Base-by-base conservation (phyloP, 2,329 filamentous ascomycete species). In the Xylaria sp. region DNA sequence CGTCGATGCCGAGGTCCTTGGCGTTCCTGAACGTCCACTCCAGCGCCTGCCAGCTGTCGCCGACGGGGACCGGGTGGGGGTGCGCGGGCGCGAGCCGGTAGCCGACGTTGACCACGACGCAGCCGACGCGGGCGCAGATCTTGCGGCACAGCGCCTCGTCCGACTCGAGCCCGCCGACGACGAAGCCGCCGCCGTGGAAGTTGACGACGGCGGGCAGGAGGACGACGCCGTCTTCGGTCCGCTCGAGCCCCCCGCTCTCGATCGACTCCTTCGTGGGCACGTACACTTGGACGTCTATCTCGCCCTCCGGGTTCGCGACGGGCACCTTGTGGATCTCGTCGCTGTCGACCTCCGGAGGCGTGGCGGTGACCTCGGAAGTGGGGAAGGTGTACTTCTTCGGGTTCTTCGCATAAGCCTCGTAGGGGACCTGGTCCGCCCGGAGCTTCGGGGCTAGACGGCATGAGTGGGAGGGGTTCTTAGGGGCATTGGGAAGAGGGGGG, bases 41-140 rank as follows among this genome's bases (percentile, higher is more conserved):
- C 29, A 81, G 61, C 2, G 74, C 76, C 6, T 73, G 74, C 64
- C 76, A 81, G 45, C 74, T 74, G 66, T 83, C 80, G n/a, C 76
- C 72, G 17, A 78, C 71, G 24, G 70, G 71, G 13, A 73, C 72
- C n/a, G 80, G 80, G 52, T 78, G 81, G 4, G 74, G 66, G 56
- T 74, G 63, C 63, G 82, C 78, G 7, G 80, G 80, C 0, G 79
- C 76, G 1, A 81, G 72, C 4, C 79, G 74, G 60, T 82, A 83
- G n/a, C 66, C 78, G 9, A 82, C 75, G 59, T 80, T 76, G 49
- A 83, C 71, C 22, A 82, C 77, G 13, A 70, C 72, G 22, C 78
- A 77, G 21, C 70, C 68, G 19, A 74, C 74, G 42, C 73, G 68
- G 22, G 70, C 67, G 64, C 74, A 78, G 20, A 81, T 69, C 58